Conservation (phyloP, 768 basidiomycete genomes). For the Trametes coccinea region DNA sequence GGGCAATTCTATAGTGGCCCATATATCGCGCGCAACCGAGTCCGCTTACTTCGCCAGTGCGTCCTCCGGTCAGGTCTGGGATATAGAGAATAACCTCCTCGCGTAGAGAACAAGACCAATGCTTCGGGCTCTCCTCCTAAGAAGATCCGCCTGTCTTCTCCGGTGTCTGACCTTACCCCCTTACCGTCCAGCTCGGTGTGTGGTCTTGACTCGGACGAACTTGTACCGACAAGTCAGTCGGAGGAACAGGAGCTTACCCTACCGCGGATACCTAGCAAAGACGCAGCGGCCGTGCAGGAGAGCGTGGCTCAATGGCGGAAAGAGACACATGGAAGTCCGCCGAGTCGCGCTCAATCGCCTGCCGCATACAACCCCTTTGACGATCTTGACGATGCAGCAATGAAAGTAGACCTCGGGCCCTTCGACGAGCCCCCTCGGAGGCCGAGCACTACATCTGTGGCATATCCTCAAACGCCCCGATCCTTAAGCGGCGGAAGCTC, state of each 20-base stretch:
- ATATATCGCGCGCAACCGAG: background rate
- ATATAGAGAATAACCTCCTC: background rate
- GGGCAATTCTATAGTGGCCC: background rate
- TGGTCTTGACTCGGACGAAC: slow-evolving; percentile 25
- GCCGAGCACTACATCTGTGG: background rate
- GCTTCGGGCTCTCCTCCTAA: slow-evolving; percentile 27
- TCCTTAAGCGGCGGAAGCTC: slow-evolving; percentile 31
- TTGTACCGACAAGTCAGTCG: slow-evolving; percentile 67
- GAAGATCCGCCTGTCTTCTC: slow-evolving; percentile 41
- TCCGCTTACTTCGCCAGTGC: background rate
- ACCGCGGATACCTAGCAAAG: slow-evolving; percentile 29
- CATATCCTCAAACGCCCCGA: slow-evolving; percentile 13
- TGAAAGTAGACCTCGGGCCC: slow-evolving; percentile 24
- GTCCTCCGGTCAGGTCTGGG: background rate
- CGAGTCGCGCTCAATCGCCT: slow-evolving; percentile 7
- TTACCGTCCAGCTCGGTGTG: slow-evolving; percentile 17
- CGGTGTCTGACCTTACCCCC: slow-evolving; percentile 20
- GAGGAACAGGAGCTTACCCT: slow-evolving; percentile 58
- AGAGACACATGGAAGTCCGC: slow-evolving; percentile 7
- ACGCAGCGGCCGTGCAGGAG: slow-evolving; percentile 34
- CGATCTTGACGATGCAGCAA: slow-evolving; percentile 7
- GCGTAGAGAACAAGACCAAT: background rate
- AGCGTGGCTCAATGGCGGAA: slow-evolving; percentile 46
- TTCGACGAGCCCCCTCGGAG: background rate
- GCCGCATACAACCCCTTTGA: background rate